Evolutionary conservation across 1,139 yeast species (phyloP).

Genomic region (Geotrichum australiense): DNA sequence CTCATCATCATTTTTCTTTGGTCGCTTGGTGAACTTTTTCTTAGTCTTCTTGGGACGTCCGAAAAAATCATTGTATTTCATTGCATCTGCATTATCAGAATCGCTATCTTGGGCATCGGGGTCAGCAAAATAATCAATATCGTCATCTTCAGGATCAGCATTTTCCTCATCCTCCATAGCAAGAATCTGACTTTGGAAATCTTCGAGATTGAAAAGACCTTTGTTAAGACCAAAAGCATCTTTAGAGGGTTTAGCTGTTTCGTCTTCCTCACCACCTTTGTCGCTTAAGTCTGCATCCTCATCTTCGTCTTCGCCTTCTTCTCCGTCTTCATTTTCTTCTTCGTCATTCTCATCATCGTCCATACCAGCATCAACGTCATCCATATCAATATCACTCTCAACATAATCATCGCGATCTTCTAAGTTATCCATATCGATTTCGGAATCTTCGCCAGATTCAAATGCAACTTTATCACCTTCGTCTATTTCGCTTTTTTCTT

Average conservation of each 20-base stretch:
- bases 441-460: slow-evolving; percentile 18
- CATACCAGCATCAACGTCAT: slow-evolving; percentile 24
- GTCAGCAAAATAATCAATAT: slow-evolving; percentile 46
- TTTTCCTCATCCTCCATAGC: slow-evolving; percentile 44
- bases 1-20: slow-evolving; percentile 30
- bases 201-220: slow-evolving; percentile 77
- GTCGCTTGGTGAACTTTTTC: slow-evolving; percentile 7
- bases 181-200: slow-evolving; percentile 73
- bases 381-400: slow-evolving; percentile 18
- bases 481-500: slow-evolving; percentile 21
- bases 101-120: slow-evolving; percentile 35
- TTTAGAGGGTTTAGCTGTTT: slow-evolving; percentile 22
- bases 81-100: slow-evolving; percentile 29
- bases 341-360: slow-evolving; percentile 18
- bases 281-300: slow-evolving; percentile 29
- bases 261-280: slow-evolving; percentile 26
- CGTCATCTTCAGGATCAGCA: slow-evolving; percentile 67
- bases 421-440: slow-evolving; percentile 18
- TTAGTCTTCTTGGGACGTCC: slow-evolving; percentile 31
- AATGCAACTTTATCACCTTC: slow-evolving; percentile 16
- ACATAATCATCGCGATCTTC: slow-evolving; percentile 24
- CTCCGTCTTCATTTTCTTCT: slow-evolving; percentile 19
- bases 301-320: slow-evolving; percentile 22
- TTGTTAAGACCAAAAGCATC: slow-evolving; percentile 64
- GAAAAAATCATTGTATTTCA: slow-evolving; percentile 37